Percentiles rank a stretch among this genome's conserved stretches.
These are phyloP conservation scores for Tuber borchii DNA, from an alignment of 495 filamentous ascomycete genomes.

Conservation along the genomic window DNA sequence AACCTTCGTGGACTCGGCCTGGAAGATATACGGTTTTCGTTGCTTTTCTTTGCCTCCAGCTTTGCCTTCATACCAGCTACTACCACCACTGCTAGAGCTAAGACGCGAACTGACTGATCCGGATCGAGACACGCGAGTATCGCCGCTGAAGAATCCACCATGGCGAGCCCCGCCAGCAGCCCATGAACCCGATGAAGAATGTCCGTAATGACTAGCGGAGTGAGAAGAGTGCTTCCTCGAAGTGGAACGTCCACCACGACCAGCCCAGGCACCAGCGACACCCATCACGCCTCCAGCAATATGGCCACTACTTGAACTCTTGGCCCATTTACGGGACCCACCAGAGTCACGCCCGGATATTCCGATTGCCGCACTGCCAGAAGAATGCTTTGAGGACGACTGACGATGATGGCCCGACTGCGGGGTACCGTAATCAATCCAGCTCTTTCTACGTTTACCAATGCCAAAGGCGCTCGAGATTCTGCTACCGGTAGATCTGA, in stretches of 20 bases:
- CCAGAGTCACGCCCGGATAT: slow-evolving; percentile 5
- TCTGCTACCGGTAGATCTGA: slow-evolving; percentile 18
- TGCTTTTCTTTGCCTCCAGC: neutral
- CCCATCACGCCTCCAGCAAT: neutral
- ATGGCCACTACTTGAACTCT: neutral
- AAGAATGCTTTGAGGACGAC: neutral
- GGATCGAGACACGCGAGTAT: neutral
- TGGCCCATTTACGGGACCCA: slow-evolving; percentile 1
- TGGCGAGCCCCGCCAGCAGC: slow-evolving; percentile 6
- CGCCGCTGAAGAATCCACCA: slow-evolving; percentile 28
- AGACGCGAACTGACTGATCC: slow-evolving; percentile 14
- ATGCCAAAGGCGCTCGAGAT: slow-evolving; percentile 16
- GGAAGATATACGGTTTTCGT: neutral
- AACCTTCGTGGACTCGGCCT: neutral
- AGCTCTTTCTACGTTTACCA: slow-evolving; percentile 27
- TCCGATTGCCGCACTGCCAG: slow-evolving; percentile 16
- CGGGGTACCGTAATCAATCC: slow-evolving; percentile 31
- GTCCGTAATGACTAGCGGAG: neutral
- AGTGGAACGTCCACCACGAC: neutral
- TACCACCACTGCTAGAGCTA: neutral
- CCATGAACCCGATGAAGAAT: slow-evolving; percentile 15
- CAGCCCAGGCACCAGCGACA: slow-evolving; percentile 8
- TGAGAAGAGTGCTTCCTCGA: neutral
- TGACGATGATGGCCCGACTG: slow-evolving; percentile 5
- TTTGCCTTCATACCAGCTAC: slow-evolving; percentile 9